These are phyloP conservation scores for Datura wrightii DNA, from an alignment of 257 asterid species.

Conservation along the genomic window DNA sequence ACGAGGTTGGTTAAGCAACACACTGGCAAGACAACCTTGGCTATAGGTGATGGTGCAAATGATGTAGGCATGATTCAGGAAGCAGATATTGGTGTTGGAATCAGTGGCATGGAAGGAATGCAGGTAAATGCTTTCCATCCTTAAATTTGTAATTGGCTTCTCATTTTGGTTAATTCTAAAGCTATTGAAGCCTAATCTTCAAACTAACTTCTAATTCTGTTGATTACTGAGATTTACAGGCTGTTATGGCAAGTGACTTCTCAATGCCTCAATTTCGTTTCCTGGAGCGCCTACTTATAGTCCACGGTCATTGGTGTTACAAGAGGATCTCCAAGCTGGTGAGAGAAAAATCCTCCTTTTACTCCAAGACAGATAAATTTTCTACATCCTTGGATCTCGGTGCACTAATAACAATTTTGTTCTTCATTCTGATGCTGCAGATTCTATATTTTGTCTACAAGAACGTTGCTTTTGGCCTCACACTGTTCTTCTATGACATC, in stretches of 20 bases:
- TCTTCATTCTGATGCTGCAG: slow-evolving; percentile 52
- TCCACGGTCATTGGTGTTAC: slow-evolving; percentile 99
- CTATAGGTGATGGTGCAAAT: slow-evolving; percentile 99
- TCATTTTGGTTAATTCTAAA: slow-evolving; percentile 28
- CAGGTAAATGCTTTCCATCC: slow-evolving; percentile 62
- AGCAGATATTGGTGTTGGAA: slow-evolving; percentile 99
- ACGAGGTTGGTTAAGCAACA: slow-evolving; percentile 95
- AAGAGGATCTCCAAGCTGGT: slow-evolving; percentile 98
- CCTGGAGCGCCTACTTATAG: slow-evolving; percentile 92
- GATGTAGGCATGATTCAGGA: slow-evolving; percentile 99
- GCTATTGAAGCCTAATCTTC: background rate
- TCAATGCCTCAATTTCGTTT: slow-evolving; percentile 93
- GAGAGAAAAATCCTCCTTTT: slow-evolving; percentile 28
- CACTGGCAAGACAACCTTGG: slow-evolving; percentile 91
- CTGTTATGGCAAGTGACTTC: slow-evolving; percentile 99
- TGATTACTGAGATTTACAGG: slow-evolving; percentile 57
- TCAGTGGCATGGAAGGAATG: slow-evolving; percentile 99
- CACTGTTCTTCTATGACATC: slow-evolving; percentile 93
- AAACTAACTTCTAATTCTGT: background rate
- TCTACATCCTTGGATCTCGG: background rate
- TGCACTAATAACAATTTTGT: slow-evolving; percentile 8
- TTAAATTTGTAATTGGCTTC: slow-evolving; percentile 24
- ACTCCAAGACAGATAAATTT: background rate
- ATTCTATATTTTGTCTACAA: slow-evolving; percentile 98
- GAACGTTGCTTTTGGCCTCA: slow-evolving; percentile 93